Conservation (phyloP, 2,329 filamentous ascomycete species). For the Neopestalotiopsis sp. region DNA sequence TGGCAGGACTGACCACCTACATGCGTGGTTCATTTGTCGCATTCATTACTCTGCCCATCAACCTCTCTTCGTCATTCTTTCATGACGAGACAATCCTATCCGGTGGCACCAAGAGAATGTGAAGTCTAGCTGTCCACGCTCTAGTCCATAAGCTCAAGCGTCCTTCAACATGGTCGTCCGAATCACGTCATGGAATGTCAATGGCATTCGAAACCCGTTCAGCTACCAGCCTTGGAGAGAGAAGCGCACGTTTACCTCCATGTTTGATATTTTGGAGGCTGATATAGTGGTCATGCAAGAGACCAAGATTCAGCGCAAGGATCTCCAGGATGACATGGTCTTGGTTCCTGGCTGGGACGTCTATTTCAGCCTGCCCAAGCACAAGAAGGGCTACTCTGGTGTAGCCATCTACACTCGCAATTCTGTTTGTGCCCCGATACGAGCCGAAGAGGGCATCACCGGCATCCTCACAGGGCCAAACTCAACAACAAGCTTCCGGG, state of each 20-base stretch:
- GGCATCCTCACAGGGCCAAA: constrained; percentile 78
- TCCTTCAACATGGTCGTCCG: constrained; percentile 68
- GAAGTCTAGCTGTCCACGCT: neutral
- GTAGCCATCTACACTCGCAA: constrained; percentile 96
- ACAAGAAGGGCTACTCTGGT: constrained; percentile 97
- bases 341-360: constrained; percentile 94
- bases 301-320: constrained; percentile 93
- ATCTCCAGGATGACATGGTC: constrained; percentile 94
- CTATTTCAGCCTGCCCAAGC: constrained; percentile 88
- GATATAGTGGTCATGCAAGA: constrained; percentile 97
- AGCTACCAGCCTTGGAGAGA: constrained; percentile 84
- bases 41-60: neutral
- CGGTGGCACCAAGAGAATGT: neutral
- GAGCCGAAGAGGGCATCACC: constrained; percentile 92
- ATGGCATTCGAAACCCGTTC: constrained; percentile 85
- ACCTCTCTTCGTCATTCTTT: neutral
- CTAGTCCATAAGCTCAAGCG: neutral
- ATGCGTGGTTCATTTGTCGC: neutral
- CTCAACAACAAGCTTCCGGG: constrained; percentile 72
- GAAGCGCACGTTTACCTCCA: constrained; percentile 75
- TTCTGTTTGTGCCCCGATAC: constrained; percentile 80
- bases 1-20: neutral
- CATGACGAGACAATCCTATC: neutral
- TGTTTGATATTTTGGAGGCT: constrained; percentile 92
- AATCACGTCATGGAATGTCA: constrained; percentile 89